Conservation (phyloP, 2,329 filamentous ascomycete genomes). For the Colletotrichum lini region DNA sequence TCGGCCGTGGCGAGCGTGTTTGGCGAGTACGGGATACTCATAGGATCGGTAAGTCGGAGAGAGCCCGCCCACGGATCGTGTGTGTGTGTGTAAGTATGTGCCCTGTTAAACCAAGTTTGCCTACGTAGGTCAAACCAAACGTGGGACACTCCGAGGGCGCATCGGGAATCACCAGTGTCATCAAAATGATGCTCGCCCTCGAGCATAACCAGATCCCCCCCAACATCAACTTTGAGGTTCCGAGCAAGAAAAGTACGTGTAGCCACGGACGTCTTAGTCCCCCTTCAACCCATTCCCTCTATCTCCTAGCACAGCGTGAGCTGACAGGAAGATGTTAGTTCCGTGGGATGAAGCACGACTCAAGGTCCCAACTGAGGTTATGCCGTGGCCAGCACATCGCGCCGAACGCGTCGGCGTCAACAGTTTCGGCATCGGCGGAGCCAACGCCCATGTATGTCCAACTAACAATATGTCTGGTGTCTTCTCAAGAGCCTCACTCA, state of each 20-base stretch:
- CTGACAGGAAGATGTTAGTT: too few species aligned
- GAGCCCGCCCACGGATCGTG: too few species aligned
- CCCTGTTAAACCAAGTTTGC: too few species aligned
- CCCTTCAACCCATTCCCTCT: neutral
- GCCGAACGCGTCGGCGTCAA: conserved; percentile 53
- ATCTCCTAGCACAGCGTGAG: too few species aligned
- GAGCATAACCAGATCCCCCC: conserved; percentile 37
- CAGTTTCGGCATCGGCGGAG: conserved; percentile 57
- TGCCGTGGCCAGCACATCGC: conserved; percentile 47
- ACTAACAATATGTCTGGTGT: rapidly evolving
- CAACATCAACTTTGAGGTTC: conserved; percentile 41
- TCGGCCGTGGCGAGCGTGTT: too few species aligned
- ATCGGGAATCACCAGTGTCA: conserved; percentile 49
- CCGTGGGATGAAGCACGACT: conserved; percentile 45
- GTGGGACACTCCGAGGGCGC: conserved; percentile 56
- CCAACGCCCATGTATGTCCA: conserved; percentile 54
- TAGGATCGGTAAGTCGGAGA: too few species aligned
- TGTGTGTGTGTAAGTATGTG: too few species aligned
- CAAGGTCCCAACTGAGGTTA: conserved; percentile 47
- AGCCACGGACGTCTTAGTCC: neutral
- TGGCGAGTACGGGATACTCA: too few species aligned
- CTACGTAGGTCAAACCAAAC: conserved; percentile 56
- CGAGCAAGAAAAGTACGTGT: conserved; percentile 28
- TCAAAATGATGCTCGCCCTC: conserved; percentile 51
- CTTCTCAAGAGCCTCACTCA: too few species aligned